A percentile compares a stretch with the other conserved stretches of the same genome.
Evolutionary conservation across 768 basidiomycete species (phyloP).

Genomic region (Russula brevipes): DNA sequence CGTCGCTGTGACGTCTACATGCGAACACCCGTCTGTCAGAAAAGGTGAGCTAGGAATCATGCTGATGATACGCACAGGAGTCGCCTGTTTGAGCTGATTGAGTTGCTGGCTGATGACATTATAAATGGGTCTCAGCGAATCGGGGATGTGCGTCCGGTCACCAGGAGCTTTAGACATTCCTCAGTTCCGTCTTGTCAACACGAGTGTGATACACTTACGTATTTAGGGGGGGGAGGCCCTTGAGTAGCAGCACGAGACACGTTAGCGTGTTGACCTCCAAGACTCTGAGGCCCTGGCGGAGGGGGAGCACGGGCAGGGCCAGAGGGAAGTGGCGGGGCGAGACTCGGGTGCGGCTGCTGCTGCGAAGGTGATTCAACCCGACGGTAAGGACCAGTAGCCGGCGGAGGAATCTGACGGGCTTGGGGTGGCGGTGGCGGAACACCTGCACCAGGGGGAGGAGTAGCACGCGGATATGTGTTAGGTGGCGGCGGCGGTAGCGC

Average conservation of each 20-base stretch:
- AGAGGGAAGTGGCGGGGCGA: constrained; percentile 14
- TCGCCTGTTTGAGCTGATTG: constrained; percentile 61
- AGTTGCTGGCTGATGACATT: constrained; percentile 61
- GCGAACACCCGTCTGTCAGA: constrained; percentile 7
- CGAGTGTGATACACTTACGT: constrained; percentile 45
- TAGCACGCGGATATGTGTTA: constrained; percentile 37
- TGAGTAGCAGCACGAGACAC: constrained; percentile 13
- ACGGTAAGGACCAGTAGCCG: constrained; percentile 30
- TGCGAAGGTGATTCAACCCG: constrained; percentile 22
- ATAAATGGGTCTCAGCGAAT: constrained; percentile 57
- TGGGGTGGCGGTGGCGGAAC: constrained; percentile 31
- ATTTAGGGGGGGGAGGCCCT: constrained; percentile 39
- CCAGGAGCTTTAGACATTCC: constrained; percentile 57
- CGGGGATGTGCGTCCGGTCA: constrained; percentile 89
- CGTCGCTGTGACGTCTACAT: constrained; percentile 77
- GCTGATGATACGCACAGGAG: constrained; percentile 53
- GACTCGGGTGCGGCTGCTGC: constrained; percentile 14
- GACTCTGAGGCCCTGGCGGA: constrained; percentile 25
- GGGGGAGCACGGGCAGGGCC: constrained; percentile 32
- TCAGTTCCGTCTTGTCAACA: constrained; percentile 9
- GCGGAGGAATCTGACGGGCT: constrained; percentile 18
- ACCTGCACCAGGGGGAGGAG: constrained; percentile 40
- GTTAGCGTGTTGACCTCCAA: constrained; percentile 1
- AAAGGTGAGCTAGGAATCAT: not conserved
- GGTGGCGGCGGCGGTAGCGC: constrained; percentile 26